These are phyloP conservation scores for Physcia stellaris DNA, from an alignment of 495 filamentous ascomycete species.

Conservation along the genomic window DNA sequence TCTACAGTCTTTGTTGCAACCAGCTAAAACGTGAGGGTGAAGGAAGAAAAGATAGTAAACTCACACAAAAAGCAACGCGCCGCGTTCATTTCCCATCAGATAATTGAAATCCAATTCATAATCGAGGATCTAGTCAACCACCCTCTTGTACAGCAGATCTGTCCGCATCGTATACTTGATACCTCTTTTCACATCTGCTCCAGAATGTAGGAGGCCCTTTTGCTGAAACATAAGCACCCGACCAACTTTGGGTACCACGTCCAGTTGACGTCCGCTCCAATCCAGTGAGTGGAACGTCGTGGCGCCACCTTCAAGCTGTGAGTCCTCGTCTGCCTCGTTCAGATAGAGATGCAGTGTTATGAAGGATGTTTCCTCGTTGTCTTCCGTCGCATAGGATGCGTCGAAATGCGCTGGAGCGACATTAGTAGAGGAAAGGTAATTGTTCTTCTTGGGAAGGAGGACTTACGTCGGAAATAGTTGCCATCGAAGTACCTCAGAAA, in stretches of 20 bases:
- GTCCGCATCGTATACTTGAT: constrained; percentile 62
- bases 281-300: constrained; percentile 46
- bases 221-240: constrained; percentile 68
- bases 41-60: too few relatives aligned
- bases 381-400: constrained; percentile 44
- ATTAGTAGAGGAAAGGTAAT: too few relatives aligned
- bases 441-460: too few relatives aligned
- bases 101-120: too few relatives aligned
- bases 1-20: too few relatives aligned
- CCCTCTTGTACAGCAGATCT: constrained; percentile 55
- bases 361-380: constrained; percentile 41
- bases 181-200: constrained; percentile 54
- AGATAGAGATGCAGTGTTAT: constrained; percentile 79
- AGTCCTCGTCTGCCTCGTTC: constrained; percentile 32
- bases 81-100: too few relatives aligned
- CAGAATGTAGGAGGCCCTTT: constrained; percentile 46
- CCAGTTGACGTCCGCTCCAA: constrained; percentile 29
- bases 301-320: constrained; percentile 41
- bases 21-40: too few relatives aligned
- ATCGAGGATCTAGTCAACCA: too few relatives aligned
- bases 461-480: constrained; percentile 58
- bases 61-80: too few relatives aligned
- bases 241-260: constrained; percentile 59
- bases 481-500: constrained; percentile 68
- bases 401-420: constrained; percentile 78